Evolutionary conservation across 163 green algal genomes (phyloP).

Genomic region (Chlorella variabilis): DNA sequence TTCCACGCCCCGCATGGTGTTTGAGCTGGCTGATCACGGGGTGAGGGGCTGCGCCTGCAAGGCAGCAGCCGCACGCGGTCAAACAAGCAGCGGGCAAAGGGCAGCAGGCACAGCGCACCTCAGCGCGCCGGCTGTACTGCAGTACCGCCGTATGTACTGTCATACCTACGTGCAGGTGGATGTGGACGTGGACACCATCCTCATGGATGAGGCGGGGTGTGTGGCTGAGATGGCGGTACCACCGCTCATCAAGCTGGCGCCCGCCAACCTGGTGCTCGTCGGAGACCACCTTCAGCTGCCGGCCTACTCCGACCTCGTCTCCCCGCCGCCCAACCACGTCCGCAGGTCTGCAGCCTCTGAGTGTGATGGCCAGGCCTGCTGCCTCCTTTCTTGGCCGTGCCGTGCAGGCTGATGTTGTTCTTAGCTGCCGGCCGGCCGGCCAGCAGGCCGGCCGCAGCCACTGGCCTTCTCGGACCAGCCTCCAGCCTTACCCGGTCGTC

Average conservation of each 20-base stretch:
- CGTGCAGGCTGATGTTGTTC: too few relatives aligned
- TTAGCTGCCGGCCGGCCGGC: too few relatives aligned
- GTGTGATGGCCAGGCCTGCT: neutral
- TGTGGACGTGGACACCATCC: neutral
- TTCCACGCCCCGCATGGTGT: constrained; percentile 4
- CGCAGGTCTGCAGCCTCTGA: neutral
- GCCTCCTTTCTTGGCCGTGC: neutral
- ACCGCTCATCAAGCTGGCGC: neutral
- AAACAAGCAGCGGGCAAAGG: too few relatives aligned
- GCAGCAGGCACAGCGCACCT: too few relatives aligned
- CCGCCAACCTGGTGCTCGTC: constrained; percentile 10
- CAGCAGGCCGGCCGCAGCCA: too few relatives aligned
- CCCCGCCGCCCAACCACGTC: constrained; percentile 16
- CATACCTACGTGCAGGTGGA: neutral
- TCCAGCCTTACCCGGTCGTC: too few relatives aligned
- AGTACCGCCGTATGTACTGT: too few relatives aligned
- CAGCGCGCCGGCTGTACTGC: too few relatives aligned
- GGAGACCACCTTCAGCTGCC: constrained; percentile 29
- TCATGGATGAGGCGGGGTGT: constrained; percentile 22
- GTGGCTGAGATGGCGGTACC: constrained; percentile 24
- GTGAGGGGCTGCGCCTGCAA: neutral
- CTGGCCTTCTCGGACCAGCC: too few relatives aligned
- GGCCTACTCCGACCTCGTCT: neutral
- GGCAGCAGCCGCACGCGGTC: too few relatives aligned
- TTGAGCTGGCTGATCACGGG: neutral